These are phyloP conservation scores for Cryphonectria naterciae DNA, from an alignment of 2,329 filamentous ascomycete genomes.

Conservation along the genomic window DNA sequence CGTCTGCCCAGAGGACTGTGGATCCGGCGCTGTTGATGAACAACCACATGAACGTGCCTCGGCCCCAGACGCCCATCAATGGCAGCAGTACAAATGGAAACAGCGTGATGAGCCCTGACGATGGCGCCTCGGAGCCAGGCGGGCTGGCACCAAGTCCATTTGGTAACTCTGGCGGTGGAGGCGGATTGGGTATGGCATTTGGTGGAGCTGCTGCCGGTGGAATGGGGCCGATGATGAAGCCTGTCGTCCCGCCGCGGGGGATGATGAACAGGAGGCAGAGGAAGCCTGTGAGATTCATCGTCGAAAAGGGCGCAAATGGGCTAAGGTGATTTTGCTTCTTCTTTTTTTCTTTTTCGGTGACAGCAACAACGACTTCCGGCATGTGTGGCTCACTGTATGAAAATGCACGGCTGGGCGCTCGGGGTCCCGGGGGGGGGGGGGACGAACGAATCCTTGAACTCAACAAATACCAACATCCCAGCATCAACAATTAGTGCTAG, in stretches of 20 bases:
- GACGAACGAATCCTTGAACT: background rate
- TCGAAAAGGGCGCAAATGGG: conserved; percentile 46
- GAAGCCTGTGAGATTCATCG: conserved; percentile 45
- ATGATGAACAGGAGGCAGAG: conserved; percentile 37
- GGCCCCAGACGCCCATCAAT: conserved; percentile 28
- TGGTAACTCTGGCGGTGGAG: conserved; percentile 23
- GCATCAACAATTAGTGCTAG: conserved; percentile 12
- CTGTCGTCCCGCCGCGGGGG: conserved; percentile 41
- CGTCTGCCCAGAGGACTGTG: conserved; percentile 23
- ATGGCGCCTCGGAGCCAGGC: background rate
- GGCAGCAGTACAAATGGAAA: conserved; percentile 29
- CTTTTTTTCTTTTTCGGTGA: background rate
- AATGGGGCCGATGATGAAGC: conserved; percentile 38
- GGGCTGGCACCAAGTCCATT: conserved; percentile 28
- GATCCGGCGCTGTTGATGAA: conserved; percentile 29
- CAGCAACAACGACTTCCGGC: background rate
- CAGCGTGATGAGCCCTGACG: conserved; percentile 16
- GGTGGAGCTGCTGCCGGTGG: conserved; percentile 29
- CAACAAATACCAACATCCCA: conserved; percentile 6
- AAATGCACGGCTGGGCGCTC: background rate
- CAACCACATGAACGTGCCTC: conserved; percentile 29
- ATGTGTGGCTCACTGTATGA: background rate
- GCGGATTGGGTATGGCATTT: conserved; percentile 29
- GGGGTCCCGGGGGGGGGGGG: background rate
- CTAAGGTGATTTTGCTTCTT: conserved; percentile 32